phyloP scores from a whole-genome alignment of 768 basidiomycete genomes.

The Kondoa subrosea region DNA sequence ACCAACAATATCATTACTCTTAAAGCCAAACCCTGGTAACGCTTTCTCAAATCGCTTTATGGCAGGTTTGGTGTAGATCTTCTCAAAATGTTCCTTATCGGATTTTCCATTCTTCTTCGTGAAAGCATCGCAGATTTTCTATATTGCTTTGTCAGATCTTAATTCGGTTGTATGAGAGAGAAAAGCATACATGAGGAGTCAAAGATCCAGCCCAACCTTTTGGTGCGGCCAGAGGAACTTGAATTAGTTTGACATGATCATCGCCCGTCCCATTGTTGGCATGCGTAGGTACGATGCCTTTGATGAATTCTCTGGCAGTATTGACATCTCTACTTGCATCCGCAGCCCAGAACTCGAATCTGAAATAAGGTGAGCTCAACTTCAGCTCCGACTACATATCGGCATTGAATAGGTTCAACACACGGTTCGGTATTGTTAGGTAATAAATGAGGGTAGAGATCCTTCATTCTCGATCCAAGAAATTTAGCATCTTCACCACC shows the following conservation, averaged over 20 bases:
- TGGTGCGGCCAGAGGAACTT: slow-evolving; percentile 34
- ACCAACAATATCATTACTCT: slow-evolving; percentile 17
- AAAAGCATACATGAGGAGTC: not conserved
- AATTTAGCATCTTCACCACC: slow-evolving; percentile 31
- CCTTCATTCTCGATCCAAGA: slow-evolving; percentile 18
- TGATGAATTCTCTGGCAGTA: slow-evolving; percentile 32
- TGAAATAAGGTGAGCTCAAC: not conserved
- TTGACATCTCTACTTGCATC: slow-evolving; percentile 32
- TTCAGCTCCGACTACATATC: not conserved
- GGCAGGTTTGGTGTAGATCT: slow-evolving; percentile 9
- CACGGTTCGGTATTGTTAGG: slow-evolving; percentile 9
- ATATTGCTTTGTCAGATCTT: slow-evolving; percentile 5
- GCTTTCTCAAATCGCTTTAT: slow-evolving; percentile 14
- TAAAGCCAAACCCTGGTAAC: slow-evolving; percentile 10
- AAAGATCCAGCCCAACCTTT: slow-evolving; percentile 26
- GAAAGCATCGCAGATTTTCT: slow-evolving; percentile 35
- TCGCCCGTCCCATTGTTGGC: slow-evolving; percentile 34
- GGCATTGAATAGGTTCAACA: slow-evolving; percentile 1
- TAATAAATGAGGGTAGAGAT: slow-evolving; percentile 21
- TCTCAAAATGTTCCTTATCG: slow-evolving; percentile 27
- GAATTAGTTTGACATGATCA: slow-evolving; percentile 32
- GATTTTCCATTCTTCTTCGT: slow-evolving; percentile 31
- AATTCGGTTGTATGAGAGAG: not conserved
- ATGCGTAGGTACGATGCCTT: slow-evolving; percentile 33
- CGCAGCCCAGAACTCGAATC: slow-evolving; percentile 33